phyloP scores from a whole-genome alignment of 352 stramenopile species.

The Peronospora farinosa region DNA sequence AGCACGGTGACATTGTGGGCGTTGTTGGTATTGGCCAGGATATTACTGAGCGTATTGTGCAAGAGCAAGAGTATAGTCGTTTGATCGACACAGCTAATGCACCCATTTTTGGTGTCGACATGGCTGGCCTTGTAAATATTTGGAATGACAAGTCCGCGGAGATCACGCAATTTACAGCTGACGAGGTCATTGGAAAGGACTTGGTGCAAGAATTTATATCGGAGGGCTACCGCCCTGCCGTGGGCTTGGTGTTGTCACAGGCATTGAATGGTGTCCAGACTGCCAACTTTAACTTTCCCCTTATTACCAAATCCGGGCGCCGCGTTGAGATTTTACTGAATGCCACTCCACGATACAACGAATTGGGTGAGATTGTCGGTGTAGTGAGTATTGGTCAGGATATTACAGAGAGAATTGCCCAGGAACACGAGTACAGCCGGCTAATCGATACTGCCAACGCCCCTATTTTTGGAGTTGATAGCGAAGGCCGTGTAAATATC shows the following conservation, averaged over 20 bases:
- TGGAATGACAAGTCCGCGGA: conserved; percentile 89
- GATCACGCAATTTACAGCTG: conserved; percentile 80
- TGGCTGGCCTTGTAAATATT: conserved; percentile 72
- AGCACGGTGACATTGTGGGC: conserved; percentile 73
- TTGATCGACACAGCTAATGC: conserved; percentile 87
- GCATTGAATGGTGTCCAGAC: conserved; percentile 65
- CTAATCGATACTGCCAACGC: conserved; percentile 88
- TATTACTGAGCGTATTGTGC: conserved; percentile 74
- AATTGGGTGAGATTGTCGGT: conserved; percentile 65
- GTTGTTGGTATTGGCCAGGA: conserved; percentile 81
- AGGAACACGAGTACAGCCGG: conserved; percentile 84
- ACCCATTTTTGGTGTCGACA: conserved; percentile 84
- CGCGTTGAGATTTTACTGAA: conserved; percentile 78
- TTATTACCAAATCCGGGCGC: conserved; percentile 70
- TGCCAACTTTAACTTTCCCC: conserved; percentile 79
- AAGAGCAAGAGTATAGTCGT: conserved; percentile 84
- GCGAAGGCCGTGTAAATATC: conserved; percentile 77
- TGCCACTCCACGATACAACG: conserved; percentile 68
- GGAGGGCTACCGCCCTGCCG: conserved; percentile 54
- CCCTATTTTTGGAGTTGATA: conserved; percentile 86
- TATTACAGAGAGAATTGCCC: conserved; percentile 83
- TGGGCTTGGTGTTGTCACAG: conserved; percentile 60
- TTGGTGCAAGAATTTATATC: conserved; percentile 88
- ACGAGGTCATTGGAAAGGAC: conserved; percentile 85
- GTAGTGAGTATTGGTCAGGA: conserved; percentile 83